Evolutionary conservation across 768 basidiomycete genomes (phyloP), one percentile per base, ranked within the genome.

Genomic region (Gelatoporia subvermispora): DNA sequence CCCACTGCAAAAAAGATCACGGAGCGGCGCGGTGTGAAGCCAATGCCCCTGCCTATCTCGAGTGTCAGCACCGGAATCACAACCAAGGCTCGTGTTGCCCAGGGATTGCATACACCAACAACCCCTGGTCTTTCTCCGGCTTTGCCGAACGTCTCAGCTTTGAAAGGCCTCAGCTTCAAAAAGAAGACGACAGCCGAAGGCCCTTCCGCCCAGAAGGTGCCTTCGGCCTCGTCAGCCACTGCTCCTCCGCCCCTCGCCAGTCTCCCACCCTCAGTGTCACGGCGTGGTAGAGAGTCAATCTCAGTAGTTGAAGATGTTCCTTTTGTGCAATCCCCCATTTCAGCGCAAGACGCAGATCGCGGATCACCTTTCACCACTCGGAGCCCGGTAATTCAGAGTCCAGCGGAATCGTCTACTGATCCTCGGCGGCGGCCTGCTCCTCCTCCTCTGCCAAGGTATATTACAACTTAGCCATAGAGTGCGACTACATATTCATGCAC

Each of bases 21-120:
- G 20, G 37, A 16, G 37, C 37, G 37, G 8, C 35, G 21, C 47
- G 17, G 25, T 25, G 17, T 45, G 46, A 35, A 45, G 16, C 22
- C 22, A 20, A 45, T 56, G 44, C 49, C 54, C 17, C 43, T 51
- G 49, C n/a, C 9, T 1, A 46, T 49, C 44, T 47, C 48, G 3
- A 46, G 28, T 1, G 47, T 43, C 8, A 21, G 41, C 5, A 41
- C 42, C 16, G 57, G 54, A 8, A 55, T 55, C 15, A 20, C 54
- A 7, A 55, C 54, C 11, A 58, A 58, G 41, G 48, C 49, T 3
- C 54, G 54, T 5, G 25, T 58, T 9, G 57, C 57, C 5, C 51
- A 58, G 23, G 42, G 46, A 13, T 42, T 44, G 3, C 44, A 42
- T 35, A 41, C 34, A 8, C 22, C 41, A 1, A 39, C 49, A n/a